Evolutionary conservation across 441 rosid genomes (phyloP).

Genomic region (Gossypium lobatum): DNA sequence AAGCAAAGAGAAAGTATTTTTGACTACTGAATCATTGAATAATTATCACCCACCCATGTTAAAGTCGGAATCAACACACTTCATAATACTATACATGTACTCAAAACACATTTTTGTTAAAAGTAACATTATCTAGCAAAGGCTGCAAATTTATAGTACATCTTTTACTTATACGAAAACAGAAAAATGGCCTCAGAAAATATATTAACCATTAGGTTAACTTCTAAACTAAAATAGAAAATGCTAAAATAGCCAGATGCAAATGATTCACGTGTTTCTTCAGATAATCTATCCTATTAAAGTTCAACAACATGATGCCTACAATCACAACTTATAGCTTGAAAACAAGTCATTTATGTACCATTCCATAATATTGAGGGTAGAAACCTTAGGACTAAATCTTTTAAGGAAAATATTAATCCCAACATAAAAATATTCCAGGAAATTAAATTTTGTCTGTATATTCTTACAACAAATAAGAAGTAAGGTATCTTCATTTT

Average conservation of each 20-base stretch:
- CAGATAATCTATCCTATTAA: not conserved
- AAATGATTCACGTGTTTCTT: not conserved
- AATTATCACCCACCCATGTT: not conserved
- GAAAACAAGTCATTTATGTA: not conserved
- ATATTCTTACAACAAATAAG: not conserved
- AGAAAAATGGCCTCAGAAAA: not conserved
- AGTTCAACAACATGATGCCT: not conserved
- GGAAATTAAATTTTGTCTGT: not conserved
- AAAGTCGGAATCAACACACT: not conserved
- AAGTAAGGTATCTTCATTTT: not conserved
- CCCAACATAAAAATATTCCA: not conserved
- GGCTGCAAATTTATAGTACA: not conserved
- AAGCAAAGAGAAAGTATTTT: not conserved
- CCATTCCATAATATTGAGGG: not conserved
- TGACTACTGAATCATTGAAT: not conserved
- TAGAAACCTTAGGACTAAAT: not conserved
- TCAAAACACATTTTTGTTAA: not conserved
- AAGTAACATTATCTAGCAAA: not conserved
- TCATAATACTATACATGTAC: not conserved
- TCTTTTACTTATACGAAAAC: not conserved
- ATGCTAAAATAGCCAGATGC: not conserved
- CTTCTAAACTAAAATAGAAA: constrained; percentile 1
- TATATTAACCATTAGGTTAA: not conserved
- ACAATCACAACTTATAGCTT: not conserved
- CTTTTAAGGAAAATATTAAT: not conserved